phyloP scores from a whole-genome alignment of 2,329 filamentous ascomycete species.

The Curvularia spicifera region DNA sequence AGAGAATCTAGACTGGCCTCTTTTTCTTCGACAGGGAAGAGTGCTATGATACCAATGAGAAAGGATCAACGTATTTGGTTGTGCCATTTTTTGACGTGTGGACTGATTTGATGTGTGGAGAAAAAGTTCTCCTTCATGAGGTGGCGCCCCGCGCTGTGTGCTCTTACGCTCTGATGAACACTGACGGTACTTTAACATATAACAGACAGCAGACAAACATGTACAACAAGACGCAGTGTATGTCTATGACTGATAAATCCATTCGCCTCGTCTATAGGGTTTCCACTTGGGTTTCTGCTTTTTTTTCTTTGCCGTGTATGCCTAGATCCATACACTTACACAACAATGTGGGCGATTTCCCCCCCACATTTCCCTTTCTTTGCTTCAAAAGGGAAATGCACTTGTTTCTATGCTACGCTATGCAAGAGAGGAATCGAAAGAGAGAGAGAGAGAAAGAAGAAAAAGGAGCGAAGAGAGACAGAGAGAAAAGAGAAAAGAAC shows the following conservation, averaged over 20 bases:
- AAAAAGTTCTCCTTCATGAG: not conserved
- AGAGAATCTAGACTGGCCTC: constrained; percentile 24
- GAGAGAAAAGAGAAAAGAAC: not conserved
- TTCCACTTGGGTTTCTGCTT: not conserved
- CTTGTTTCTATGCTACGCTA: constrained; percentile 7
- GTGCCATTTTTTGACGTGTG: not conserved
- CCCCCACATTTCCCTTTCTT: not conserved
- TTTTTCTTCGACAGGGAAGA: not conserved
- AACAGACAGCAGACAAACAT: not conserved
- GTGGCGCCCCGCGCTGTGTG: not conserved
- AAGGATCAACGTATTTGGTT: constrained; percentile 8
- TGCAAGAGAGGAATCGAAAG: constrained; percentile 3
- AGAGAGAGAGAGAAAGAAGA: not conserved
- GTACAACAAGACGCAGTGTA: not conserved
- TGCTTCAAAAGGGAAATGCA: not conserved
- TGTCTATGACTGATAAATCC: not conserved
- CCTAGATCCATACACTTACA: too few species aligned
- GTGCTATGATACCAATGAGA: constrained; percentile 16
- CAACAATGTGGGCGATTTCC: not conserved
- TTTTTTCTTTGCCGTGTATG: not conserved
- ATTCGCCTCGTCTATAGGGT: not conserved
- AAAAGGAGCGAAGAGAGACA: not conserved
- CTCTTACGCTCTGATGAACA: not conserved
- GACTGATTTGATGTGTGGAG: not conserved
- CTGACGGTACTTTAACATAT: not conserved